Percentiles rank a stretch among this genome's conserved stretches.
These are phyloP conservation scores for Linderniella brevidens DNA, from an alignment of 257 asterid genomes.

Conservation along the genomic window DNA sequence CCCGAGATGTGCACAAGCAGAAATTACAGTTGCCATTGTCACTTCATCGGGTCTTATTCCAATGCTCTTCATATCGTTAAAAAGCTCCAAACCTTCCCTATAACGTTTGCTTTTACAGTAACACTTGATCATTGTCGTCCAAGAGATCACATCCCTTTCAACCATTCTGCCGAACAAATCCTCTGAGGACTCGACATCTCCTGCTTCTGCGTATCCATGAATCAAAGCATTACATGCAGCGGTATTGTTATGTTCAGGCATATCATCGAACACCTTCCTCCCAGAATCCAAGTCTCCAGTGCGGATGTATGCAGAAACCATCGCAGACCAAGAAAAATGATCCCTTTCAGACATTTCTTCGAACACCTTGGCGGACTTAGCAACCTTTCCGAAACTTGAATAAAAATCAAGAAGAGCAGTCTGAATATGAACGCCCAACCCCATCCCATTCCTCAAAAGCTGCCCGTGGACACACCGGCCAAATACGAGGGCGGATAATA, in stretches of 20 bases:
- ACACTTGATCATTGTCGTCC: constrained; percentile 88
- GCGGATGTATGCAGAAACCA: constrained; percentile 38
- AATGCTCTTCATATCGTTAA: constrained; percentile 35
- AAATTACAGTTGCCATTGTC: constrained; percentile 60
- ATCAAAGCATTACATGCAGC: constrained; percentile 60
- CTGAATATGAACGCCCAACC: constrained; percentile 29
- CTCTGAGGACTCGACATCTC: constrained; percentile 57
- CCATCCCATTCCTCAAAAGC: constrained; percentile 38
- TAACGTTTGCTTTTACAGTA: constrained; percentile 35
- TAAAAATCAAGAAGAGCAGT: constrained; percentile 57
- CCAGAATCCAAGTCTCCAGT: constrained; percentile 42
- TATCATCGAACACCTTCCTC: constrained; percentile 38
- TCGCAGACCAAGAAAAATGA: constrained; percentile 47
- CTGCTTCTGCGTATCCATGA: constrained; percentile 47
- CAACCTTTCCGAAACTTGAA: constrained; percentile 31
- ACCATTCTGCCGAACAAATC: constrained; percentile 31
- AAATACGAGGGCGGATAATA: constrained; percentile 13
- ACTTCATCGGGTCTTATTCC: constrained; percentile 56
- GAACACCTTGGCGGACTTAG: constrained; percentile 33
- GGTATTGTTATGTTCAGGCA: constrained; percentile 39
- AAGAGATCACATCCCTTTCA: constrained; percentile 51
- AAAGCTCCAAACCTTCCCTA: constrained; percentile 35
- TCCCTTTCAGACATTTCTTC: constrained; percentile 59
- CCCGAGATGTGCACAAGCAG: constrained; percentile 89
- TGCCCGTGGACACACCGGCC: constrained; percentile 51